Evolutionary conservation across 1,284 basidiomycete genomes (phyloP), one percentile per base, ranked within the genome.

Genomic region (Ustilago esculenta): DNA sequence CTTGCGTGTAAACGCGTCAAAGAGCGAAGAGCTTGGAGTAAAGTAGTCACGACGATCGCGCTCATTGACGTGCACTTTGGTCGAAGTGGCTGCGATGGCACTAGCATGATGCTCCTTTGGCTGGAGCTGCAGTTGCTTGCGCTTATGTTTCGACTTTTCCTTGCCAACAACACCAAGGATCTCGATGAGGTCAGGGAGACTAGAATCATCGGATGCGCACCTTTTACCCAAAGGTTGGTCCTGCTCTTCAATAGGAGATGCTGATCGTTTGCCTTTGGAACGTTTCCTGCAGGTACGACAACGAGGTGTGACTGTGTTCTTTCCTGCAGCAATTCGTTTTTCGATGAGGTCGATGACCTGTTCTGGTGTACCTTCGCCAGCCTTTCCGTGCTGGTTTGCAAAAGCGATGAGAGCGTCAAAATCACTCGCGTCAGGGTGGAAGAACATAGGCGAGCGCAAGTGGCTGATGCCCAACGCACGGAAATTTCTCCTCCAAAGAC

Each of bases 371-470:
- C 66, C 66, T 20, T 59, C 51, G 3, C 24, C 49, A 0, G 66
- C 55, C 9, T 58, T 51, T 4, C 66, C 59, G 2, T 46, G 63
- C 14, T 66, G 56, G 18, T 76, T 67, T 4, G 82, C 75, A 39
- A 64, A 82, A 8, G 77, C 76, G 4, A 83, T 67, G 11, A 83
- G 64, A 3, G 75, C 72, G 39, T 83, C 81, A 17, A 76, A 73
- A 34, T 83, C 82, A 6, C 79, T 69, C 1, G 83, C 81, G 27
- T 72, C 70, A 7, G 73, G 64, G 54, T 84, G 83, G 46, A 83
- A 84, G 52, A 83, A 81, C 78, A 84, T 81, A 4, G 83, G 83
- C 20, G 75, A 79, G 6, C 83, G 73, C 15, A 84, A 61, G 56
- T 82, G 66, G 21, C 55, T 63, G 42, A 79, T 77, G 11, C 71